Percentiles rank a stretch among this genome's conserved stretches.
These are phyloP conservation scores for Penicillium mononematosum DNA, from an alignment of 495 filamentous ascomycete genomes.

Conservation along the genomic window DNA sequence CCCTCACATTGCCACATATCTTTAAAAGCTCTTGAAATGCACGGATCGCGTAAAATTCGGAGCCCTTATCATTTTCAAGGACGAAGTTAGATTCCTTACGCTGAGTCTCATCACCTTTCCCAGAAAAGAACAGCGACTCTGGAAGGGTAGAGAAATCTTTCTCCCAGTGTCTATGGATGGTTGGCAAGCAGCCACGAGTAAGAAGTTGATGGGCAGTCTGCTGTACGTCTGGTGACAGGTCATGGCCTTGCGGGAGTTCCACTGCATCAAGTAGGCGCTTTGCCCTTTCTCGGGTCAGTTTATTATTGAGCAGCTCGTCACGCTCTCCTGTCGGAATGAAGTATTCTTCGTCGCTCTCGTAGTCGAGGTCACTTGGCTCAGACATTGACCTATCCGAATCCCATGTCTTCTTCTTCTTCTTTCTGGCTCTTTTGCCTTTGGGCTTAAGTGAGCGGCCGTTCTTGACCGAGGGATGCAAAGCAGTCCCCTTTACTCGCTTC, in stretches of 20 bases:
- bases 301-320: constrained; percentile 26
- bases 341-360: constrained; percentile 2
- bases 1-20: constrained; percentile 43
- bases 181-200: constrained; percentile 59
- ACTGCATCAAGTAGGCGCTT: constrained; percentile 29
- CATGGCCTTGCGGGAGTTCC: constrained; percentile 30
- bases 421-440: background rate
- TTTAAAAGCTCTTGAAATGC: constrained; percentile 38
- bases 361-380: constrained; percentile 1
- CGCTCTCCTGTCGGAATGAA: constrained; percentile 23
- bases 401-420: background rate
- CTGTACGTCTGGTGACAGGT: constrained; percentile 50
- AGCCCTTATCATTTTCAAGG: constrained; percentile 43
- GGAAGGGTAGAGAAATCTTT: constrained; percentile 63
- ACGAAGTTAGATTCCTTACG: constrained; percentile 38
- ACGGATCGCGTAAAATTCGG: constrained; percentile 40
- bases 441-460: background rate
- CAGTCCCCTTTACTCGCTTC: background rate
- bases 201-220: constrained; percentile 52
- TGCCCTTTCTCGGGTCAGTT: constrained; percentile 32
- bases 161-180: constrained; percentile 55
- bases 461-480: background rate
- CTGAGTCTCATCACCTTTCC: background rate
- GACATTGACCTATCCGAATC: background rate
- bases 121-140: constrained; percentile 50